A percentile compares a stretch with the other conserved stretches of the same genome.
Conservation (phyloP, 306 rosid genomes). For the Sphenostylis stenocarpa region DNA sequence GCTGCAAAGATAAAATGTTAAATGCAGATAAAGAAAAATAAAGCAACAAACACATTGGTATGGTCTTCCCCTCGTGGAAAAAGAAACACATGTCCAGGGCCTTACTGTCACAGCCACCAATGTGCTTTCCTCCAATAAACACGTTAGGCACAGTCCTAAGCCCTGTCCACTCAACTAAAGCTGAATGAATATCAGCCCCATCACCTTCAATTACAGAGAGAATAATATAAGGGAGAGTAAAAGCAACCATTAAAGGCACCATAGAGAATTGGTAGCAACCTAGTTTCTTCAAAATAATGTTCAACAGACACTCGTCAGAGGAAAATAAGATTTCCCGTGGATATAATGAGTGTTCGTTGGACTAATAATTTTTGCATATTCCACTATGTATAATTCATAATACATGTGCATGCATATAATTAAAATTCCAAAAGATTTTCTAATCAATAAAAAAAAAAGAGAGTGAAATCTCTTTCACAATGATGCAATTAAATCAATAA, state of each 20-base stretch:
- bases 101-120: constrained; percentile 57
- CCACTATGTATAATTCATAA: neutral
- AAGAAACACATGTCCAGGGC: neutral
- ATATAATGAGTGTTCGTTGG: neutral
- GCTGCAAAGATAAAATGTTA: constrained; percentile 44
- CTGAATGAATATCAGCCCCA: constrained; percentile 61
- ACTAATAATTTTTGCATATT: neutral
- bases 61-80: neutral
- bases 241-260: neutral
- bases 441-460: neutral
- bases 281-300: neutral
- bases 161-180: constrained; percentile 53
- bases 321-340: neutral
- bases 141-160: constrained; percentile 69
- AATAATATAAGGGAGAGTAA: neutral
- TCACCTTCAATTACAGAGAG: constrained; percentile 46
- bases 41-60: neutral
- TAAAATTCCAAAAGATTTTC: neutral
- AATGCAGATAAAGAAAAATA: neutral
- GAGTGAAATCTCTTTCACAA: no score
- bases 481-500: neutral
- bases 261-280: neutral
- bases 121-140: constrained; percentile 68
- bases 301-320: neutral
- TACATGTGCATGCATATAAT: neutral